phyloP scores from a whole-genome alignment of 495 filamentous ascomycete genomes.

The Neurospora tetraspora region DNA sequence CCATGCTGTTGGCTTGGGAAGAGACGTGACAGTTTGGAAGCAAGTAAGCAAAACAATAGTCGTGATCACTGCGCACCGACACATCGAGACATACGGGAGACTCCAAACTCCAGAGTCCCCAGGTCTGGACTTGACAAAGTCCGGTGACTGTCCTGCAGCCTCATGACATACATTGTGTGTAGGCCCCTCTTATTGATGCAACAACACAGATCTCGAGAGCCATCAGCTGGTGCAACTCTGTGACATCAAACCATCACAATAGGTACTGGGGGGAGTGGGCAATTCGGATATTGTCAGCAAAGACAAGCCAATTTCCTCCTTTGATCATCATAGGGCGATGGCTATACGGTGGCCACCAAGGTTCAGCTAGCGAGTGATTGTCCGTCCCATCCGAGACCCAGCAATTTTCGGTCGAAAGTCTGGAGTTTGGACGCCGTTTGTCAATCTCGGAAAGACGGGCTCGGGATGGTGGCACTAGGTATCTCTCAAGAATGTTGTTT shows the following conservation, averaged over 20 bases:
- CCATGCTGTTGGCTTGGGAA: not conserved
- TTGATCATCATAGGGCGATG: not conserved
- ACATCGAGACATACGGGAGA: not conserved
- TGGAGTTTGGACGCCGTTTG: not conserved
- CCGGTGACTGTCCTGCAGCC: not conserved
- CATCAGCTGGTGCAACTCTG: not conserved
- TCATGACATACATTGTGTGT: not conserved
- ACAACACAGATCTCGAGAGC: not conserved
- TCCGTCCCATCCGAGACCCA: not conserved
- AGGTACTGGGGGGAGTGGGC: not conserved
- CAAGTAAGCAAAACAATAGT: not conserved
- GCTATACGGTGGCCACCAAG: not conserved
- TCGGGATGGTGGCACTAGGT: not conserved
- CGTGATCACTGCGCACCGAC: not conserved
- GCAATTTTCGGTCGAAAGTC: not conserved
- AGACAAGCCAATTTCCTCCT: not conserved
- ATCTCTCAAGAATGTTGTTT: not conserved
- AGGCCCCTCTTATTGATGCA: not conserved
- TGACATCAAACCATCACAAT: not conserved
- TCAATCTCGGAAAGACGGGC: not conserved
- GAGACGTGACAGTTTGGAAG: not conserved
- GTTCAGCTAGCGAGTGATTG: not conserved
- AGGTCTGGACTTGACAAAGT: not conserved
- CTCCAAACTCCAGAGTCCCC: not conserved
- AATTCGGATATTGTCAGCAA: not conserved